Evolutionary conservation across 176 grass and related monocot genomes (phyloP).

Genomic region (Zoysia pacifica): DNA sequence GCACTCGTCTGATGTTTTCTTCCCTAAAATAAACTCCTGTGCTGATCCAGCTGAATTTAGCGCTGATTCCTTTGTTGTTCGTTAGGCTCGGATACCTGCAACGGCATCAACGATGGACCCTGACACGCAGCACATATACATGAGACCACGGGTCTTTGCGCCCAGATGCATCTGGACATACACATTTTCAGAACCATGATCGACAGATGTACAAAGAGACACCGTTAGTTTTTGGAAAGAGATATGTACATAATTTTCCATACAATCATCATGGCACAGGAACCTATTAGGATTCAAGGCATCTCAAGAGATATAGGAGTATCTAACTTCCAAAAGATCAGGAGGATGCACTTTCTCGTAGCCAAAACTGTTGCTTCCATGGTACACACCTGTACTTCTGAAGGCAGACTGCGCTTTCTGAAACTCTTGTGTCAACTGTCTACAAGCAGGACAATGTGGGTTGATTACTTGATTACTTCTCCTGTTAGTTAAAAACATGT

Average conservation of each 20-base stretch:
- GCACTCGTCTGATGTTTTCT: no score
- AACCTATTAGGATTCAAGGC: conserved; percentile 4
- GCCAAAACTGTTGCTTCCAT: not conserved
- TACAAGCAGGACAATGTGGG: not conserved
- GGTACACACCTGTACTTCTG: not conserved
- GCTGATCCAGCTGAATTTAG: not conserved
- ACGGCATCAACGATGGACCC: conserved; percentile 72
- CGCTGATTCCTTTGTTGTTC: not conserved
- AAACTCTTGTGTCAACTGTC: not conserved
- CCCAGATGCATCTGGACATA: not conserved
- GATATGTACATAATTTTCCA: conserved; percentile 18
- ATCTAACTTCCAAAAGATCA: conserved; percentile 1
- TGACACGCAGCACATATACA: conserved; percentile 26
- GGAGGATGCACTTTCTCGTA: not conserved
- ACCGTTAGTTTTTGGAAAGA: conserved; percentile 3
- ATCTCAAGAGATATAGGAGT: conserved; percentile 10
- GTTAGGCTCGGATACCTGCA: conserved; percentile 69
- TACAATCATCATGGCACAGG: not conserved
- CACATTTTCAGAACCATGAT: not conserved
- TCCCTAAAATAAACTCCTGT: not conserved
- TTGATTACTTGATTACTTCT: not conserved
- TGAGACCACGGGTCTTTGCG: not conserved
- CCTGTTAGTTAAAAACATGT: not conserved
- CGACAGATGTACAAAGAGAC: not conserved
- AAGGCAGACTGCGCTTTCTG: not conserved